phyloP scores from a whole-genome alignment of 2,329 filamentous ascomycete genomes.

The Paracoccidioides lutzii region DNA sequence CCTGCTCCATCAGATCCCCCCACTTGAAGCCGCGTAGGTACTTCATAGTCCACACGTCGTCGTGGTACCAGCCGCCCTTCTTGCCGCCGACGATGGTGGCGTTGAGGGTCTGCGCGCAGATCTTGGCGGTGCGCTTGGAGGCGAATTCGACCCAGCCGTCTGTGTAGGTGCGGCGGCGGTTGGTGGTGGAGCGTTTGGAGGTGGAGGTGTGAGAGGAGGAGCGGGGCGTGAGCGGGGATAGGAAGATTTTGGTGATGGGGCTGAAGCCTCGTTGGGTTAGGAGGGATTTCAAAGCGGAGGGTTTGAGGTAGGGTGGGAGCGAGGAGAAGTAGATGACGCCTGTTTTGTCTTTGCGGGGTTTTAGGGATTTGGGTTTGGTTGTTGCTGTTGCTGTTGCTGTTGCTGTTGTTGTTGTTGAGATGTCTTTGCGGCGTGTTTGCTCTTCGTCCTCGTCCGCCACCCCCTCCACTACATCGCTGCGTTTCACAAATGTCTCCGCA shows the following conservation, averaged over 20 bases:
- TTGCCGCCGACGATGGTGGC: conserved; percentile 31
- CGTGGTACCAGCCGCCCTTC: conserved; percentile 35
- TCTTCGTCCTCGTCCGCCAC: conserved; percentile 1
- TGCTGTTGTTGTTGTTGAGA: conserved; percentile 13
- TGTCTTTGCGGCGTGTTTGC: conserved; percentile 3
- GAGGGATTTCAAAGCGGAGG: conserved; percentile 32
- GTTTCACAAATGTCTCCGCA: not conserved
- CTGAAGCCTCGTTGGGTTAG: conserved; percentile 29
- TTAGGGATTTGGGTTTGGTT: conserved; percentile 10
- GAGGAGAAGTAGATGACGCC: conserved; percentile 36
- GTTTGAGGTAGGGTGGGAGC: conserved; percentile 36
- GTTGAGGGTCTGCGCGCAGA: conserved; percentile 35
- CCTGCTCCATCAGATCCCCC: conserved; percentile 34
- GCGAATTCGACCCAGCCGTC: conserved; percentile 37
- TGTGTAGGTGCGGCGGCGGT: conserved; percentile 29
- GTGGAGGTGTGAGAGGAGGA: conserved; percentile 8
- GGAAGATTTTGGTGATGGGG: conserved; percentile 33
- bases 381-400: conserved; percentile 3
- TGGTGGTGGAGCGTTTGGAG: conserved; percentile 22
- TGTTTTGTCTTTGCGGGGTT: conserved; percentile 20
- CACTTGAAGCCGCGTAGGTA: conserved; percentile 33
- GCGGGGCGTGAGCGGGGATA: conserved; percentile 25
- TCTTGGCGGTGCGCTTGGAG: conserved; percentile 33
- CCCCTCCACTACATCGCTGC: not conserved
- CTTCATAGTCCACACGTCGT: conserved; percentile 37